phyloP scores from a whole-genome alignment of 164 flowering plant species.

The Taxillus chinensis region DNA sequence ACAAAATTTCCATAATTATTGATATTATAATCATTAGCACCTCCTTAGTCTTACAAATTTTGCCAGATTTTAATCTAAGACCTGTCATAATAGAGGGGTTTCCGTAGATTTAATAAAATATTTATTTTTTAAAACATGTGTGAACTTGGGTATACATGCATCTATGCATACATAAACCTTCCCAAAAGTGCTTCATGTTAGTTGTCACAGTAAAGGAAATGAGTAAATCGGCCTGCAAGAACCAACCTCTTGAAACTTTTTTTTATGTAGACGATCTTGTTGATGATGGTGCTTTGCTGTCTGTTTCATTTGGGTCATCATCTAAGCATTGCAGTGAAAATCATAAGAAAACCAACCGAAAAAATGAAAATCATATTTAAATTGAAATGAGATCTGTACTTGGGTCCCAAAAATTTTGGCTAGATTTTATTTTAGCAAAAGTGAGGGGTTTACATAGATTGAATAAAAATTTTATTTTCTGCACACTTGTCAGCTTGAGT shows the following conservation, averaged over 20 bases:
- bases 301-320: constrained; percentile 1
- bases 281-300: not conserved
- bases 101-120: not conserved
- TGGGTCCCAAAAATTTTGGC: no score
- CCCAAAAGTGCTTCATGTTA: not conserved
- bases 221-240: not conserved
- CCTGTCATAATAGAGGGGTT: not conserved
- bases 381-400: not conserved
- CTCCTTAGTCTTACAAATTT: no score
- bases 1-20: no score
- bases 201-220: not conserved
- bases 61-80: no score
- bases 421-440: no score
- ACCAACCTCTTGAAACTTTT: constrained; percentile 7
- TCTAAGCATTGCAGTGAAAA: not conserved
- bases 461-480: no score
- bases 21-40: no score
- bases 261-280: not conserved
- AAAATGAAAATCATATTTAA: not conserved
- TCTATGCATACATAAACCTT: not conserved
- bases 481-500: no score
- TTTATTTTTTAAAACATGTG: no score
- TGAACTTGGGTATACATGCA: no score
- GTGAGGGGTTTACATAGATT: no score
- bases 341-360: not conserved